phyloP scores from a whole-genome alignment of 139 green algal genomes.

The Tetradesmus obliquus region DNA sequence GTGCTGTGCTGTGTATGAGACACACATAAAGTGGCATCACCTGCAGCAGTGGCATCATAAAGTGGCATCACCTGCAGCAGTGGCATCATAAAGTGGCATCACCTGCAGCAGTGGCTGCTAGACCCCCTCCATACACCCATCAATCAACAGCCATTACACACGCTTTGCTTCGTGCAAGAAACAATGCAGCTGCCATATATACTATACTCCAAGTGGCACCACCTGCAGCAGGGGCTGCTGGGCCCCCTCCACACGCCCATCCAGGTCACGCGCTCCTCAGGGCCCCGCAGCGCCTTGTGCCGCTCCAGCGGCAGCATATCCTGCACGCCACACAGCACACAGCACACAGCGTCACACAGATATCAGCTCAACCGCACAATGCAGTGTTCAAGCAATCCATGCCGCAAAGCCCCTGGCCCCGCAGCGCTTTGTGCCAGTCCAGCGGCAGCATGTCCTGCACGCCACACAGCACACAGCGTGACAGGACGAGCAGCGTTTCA shows the following conservation, averaged over 20 bases:
- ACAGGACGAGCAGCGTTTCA: neutral
- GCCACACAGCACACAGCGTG: neutral
- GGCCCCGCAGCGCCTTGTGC: neutral
- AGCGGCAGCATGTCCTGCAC: conserved; percentile 36
- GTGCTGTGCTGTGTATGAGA: neutral
- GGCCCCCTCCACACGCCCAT: conserved; percentile 65
- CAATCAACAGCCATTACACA: neutral
- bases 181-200: too few species aligned
- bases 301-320: conserved; percentile 33
- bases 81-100: neutral
- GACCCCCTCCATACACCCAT: too few species aligned
- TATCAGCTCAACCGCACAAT: too few species aligned
- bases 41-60: neutral
- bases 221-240: conserved; percentile 42
- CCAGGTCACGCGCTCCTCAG: conserved; percentile 54
- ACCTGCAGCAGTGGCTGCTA: neutral
- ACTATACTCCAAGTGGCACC: neutral
- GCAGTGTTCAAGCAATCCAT: too few species aligned
- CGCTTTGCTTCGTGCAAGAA: neutral
- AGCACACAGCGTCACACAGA: too few species aligned
- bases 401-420: too few species aligned
- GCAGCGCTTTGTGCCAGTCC: neutral
- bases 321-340: neutral
- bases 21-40: neutral
- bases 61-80: neutral